Evolutionary conservation across 176 grass and related monocot species (phyloP).

Genomic region (Pharus latifolius): DNA sequence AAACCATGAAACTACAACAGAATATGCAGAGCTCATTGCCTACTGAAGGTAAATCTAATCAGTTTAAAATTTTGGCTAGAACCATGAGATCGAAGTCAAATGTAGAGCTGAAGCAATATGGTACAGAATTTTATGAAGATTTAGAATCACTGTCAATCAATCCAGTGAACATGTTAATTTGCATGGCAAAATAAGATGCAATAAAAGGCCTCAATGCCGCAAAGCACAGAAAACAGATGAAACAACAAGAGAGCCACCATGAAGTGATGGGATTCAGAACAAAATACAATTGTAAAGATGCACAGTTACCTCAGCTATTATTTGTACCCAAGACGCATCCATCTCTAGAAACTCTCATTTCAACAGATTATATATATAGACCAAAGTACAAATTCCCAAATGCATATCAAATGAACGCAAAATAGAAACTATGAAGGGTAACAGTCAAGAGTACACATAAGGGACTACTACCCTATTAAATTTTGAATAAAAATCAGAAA

Average conservation of each 20-base stretch:
- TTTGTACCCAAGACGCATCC: conserved; percentile 36
- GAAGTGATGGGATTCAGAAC: conserved; percentile 14
- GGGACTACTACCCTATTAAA: conserved; percentile 40
- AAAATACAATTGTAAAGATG: conserved; percentile 36
- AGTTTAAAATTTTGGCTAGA: no score
- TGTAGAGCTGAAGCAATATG: background rate
- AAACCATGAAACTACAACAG: no score
- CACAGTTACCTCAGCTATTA: conserved; percentile 23
- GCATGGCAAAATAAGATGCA: no score
- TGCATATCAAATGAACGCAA: conserved; percentile 35
- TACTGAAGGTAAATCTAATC: conserved; percentile 2
- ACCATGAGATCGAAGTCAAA: no score
- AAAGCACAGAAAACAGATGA: background rate
- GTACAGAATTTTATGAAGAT: background rate
- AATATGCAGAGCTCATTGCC: no score
- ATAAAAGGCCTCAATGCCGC: background rate
- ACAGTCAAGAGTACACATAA: conserved; percentile 29
- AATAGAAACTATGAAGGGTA: conserved; percentile 28
- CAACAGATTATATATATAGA: conserved; percentile 26
- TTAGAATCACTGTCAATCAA: background rate
- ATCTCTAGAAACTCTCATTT: conserved; percentile 27
- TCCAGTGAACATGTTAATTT: background rate
- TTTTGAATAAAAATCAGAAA: conserved; percentile 53
- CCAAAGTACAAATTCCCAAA: conserved; percentile 16
- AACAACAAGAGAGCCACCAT: background rate